Conservation (phyloP, 345 rosid species). For the Lepidium aucheri region DNA sequence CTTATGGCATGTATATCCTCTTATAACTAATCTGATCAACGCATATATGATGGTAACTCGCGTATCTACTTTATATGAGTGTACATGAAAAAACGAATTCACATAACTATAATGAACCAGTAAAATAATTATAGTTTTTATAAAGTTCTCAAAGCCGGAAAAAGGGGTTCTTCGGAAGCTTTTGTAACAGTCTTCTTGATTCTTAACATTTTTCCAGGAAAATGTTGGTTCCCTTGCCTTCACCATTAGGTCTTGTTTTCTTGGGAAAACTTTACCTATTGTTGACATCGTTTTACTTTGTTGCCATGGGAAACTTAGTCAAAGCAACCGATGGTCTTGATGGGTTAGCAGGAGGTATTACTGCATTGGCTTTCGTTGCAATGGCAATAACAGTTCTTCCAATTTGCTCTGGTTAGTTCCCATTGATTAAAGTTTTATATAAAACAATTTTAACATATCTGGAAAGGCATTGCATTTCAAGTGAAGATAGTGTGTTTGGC, state of each 20-base stretch:
- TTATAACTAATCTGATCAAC: slow-evolving; percentile 70
- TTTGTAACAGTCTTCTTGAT: slow-evolving; percentile 2
- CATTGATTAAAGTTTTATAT: background rate
- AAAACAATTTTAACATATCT: background rate
- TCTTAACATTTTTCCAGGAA: slow-evolving; percentile 43
- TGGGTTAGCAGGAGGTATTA: slow-evolving; percentile 83
- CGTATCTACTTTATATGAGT: slow-evolving; percentile 47
- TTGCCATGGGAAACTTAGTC: slow-evolving; percentile 76
- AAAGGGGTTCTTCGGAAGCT: background rate
- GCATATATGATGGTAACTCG: slow-evolving; percentile 72
- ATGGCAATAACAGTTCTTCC: slow-evolving; percentile 92
- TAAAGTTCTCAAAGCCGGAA: background rate
- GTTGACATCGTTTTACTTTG: slow-evolving; percentile 72
- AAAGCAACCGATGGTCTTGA: slow-evolving; percentile 74
- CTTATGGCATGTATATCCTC: slow-evolving; percentile 99
- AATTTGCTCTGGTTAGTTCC: slow-evolving; percentile 69
- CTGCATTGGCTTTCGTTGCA: slow-evolving; percentile 74
- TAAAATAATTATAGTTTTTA: background rate
- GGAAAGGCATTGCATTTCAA: background rate
- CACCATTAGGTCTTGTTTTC: slow-evolving; percentile 71
- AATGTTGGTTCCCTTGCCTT: slow-evolving; percentile 75
- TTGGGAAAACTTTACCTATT: slow-evolving; percentile 60
- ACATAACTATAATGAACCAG: background rate
- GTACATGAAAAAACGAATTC: slow-evolving; percentile 13
- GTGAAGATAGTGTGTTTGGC: background rate